Evolutionary conservation across 768 basidiomycete genomes (phyloP).

Genomic region (Pisolithus tinctorius): DNA sequence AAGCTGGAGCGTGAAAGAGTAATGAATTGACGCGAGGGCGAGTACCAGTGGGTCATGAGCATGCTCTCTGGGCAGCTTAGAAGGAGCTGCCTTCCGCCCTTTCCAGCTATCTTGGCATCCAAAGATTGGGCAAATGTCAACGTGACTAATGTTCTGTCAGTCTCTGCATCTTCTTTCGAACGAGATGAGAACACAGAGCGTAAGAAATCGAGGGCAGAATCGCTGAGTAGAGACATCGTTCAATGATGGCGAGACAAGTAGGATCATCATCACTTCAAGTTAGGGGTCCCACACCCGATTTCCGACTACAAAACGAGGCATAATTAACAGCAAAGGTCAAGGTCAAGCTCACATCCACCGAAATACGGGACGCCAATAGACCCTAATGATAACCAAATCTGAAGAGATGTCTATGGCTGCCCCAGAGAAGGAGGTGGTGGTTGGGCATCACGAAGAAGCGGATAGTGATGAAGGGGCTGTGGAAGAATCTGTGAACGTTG

Average conservation of each 20-base stretch:
- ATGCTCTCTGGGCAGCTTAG: constrained; percentile 85
- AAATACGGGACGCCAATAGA: too few relatives aligned
- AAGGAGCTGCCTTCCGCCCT: constrained; percentile 62
- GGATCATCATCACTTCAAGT: background rate
- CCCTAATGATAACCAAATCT: constrained; percentile 12
- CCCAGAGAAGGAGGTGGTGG: constrained; percentile 9
- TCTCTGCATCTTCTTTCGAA: constrained; percentile 9
- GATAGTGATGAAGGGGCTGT: constrained; percentile 28
- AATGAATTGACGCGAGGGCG: background rate
- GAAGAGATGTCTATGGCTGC: constrained; percentile 6
- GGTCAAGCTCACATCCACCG: background rate
- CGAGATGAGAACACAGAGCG: constrained; percentile 20
- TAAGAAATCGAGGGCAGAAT: constrained; percentile 20
- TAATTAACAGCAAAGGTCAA: too few relatives aligned
- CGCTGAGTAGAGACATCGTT: background rate
- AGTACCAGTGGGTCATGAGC: constrained; percentile 89
- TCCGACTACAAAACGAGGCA: too few relatives aligned
- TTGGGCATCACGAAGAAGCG: constrained; percentile 17
- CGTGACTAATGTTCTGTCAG: constrained; percentile 55
- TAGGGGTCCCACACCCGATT: too few relatives aligned
- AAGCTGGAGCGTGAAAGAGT: constrained; percentile 1
- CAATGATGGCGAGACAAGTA: too few relatives aligned
- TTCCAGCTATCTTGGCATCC: constrained; percentile 84
- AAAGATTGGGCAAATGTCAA: constrained; percentile 82
- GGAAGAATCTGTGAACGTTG: constrained; percentile 15